Conservation (phyloP, 2,329 filamentous ascomycete genomes). For the Paraconiothyrium sp. region DNA sequence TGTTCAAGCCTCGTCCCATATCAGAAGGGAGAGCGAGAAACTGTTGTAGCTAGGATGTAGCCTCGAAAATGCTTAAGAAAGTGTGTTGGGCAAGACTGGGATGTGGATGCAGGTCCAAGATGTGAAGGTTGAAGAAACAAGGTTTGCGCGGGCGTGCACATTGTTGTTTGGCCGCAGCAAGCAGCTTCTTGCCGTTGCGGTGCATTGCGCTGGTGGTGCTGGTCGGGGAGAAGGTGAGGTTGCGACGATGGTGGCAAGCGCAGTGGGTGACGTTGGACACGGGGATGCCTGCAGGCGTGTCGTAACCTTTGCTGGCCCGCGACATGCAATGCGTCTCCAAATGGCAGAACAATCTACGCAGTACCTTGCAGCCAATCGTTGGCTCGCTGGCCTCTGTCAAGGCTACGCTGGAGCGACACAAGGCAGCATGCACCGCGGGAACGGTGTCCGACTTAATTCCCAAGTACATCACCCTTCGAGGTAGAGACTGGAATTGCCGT, state of each 20-base stretch:
- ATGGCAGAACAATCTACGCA: neutral
- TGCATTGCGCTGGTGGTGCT: conserved; percentile 6
- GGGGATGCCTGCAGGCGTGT: neutral
- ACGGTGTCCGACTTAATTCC: neutral
- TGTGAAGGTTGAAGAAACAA: conserved; percentile 15
- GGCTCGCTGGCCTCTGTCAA: neutral
- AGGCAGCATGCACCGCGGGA: neutral
- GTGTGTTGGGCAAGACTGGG: conserved; percentile 33
- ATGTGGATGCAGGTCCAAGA: conserved; percentile 23
- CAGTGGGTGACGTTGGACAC: conserved; percentile 2
- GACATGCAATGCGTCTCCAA: neutral
- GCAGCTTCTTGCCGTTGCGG: conserved; percentile 18
- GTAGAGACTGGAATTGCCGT: conserved; percentile 1
- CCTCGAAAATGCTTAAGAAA: conserved; percentile 32
- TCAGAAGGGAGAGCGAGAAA: conserved; percentile 20
- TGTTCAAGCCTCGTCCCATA: conserved; percentile 32
- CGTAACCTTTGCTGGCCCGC: neutral
- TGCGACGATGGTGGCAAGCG: conserved; percentile 8
- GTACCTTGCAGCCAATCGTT: neutral
- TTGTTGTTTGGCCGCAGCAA: conserved; percentile 20
- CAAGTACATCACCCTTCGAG: neutral
- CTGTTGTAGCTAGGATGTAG: conserved; percentile 35
- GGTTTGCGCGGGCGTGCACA: conserved; percentile 7
- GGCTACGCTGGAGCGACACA: neutral
- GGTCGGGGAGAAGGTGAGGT: neutral